Evolutionary conservation across 164 flowering plant genomes (phyloP).

Genomic region (Saururus chinensis): DNA sequence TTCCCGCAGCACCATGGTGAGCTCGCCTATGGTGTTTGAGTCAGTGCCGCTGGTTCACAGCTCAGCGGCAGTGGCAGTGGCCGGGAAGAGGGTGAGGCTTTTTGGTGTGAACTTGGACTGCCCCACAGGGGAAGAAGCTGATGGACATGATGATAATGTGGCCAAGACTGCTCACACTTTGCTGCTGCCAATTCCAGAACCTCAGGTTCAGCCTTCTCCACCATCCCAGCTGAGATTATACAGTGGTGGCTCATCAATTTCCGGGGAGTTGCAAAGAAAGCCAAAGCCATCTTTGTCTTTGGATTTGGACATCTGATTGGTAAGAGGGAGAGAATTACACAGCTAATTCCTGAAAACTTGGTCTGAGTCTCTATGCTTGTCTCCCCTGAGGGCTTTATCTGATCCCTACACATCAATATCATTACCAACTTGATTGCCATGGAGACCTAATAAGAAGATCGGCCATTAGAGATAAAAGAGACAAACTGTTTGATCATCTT

Average conservation of each 20-base stretch:
- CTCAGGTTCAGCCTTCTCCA: not conserved
- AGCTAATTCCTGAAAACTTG: not conserved
- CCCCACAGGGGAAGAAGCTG: slow-evolving; percentile 37
- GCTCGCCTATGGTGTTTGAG: slow-evolving; percentile 29
- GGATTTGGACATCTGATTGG: slow-evolving; percentile 1
- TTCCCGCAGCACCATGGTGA: not conserved
- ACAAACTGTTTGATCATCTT: too few species aligned
- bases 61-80: slow-evolving; percentile 37
- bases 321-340: not conserved
- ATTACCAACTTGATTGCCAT: not conserved
- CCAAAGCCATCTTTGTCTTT: slow-evolving; percentile 10
- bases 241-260: slow-evolving; percentile 1
- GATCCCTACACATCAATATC: not conserved
- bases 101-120: slow-evolving; percentile 92
- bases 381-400: not conserved
- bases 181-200: not conserved
- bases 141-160: slow-evolving; percentile 2
- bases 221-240: slow-evolving; percentile 7
- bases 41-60: slow-evolving; percentile 80
- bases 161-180: slow-evolving; percentile 13
- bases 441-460: slow-evolving; percentile 2
- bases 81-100: slow-evolving; percentile 58
- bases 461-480: too few species aligned
- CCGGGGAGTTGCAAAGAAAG: slow-evolving; percentile 6
- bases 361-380: not conserved